Base-by-base conservation (phyloP, 441 rosid genomes). In the Omphalea diandra region DNA sequence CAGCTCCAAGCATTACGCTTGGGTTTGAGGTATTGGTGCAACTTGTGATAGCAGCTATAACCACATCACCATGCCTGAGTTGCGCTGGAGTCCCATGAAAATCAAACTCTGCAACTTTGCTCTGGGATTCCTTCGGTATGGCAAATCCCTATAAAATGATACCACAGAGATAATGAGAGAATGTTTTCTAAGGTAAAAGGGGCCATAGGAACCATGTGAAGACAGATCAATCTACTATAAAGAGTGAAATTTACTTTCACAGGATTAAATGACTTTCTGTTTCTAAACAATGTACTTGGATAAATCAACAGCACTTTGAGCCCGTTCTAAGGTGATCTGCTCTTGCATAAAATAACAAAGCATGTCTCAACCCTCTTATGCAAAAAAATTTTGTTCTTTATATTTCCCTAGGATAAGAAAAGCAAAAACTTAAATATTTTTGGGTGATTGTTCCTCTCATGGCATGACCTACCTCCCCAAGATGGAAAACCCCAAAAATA, bases 11-110 rank as follows among this genome's bases (percentile, higher is more conserved):
- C 97, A 94, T 91, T 29, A 94, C 97, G 76, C 94, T 94, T 6
- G 97, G 98, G 79, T 94, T 94, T 70, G 97, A 94, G 57, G 98
- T 94, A 77, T 94, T 94, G 58, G 98, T 91, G 86, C 97, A 94
- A 83, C 98, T 94, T 33, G 98, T 94, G 77, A 94, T 91, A 52
- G 97, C 97, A 63, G 97, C 98, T 69, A 94, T 94, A 71, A 94
- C 97, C 63, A 94, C 95, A 86, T 87, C 93, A 44, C 97, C 97
- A 71, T 94, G 98, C 73, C 82, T 87, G 47, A 94, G 90, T 70
- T 86, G 83, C 38, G 97, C 94, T 52, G 83, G 77, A 61, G 87
- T 83, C 46, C 91, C 96, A 66, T 80, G 83, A 68, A 89, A 94
- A 73, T 73, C 43, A 79, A 94, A 94, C 59, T 90, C 89, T 33